phyloP scores from a whole-genome alignment of 2,329 filamentous ascomycete species.

The Leptosphaerulina australis region DNA sequence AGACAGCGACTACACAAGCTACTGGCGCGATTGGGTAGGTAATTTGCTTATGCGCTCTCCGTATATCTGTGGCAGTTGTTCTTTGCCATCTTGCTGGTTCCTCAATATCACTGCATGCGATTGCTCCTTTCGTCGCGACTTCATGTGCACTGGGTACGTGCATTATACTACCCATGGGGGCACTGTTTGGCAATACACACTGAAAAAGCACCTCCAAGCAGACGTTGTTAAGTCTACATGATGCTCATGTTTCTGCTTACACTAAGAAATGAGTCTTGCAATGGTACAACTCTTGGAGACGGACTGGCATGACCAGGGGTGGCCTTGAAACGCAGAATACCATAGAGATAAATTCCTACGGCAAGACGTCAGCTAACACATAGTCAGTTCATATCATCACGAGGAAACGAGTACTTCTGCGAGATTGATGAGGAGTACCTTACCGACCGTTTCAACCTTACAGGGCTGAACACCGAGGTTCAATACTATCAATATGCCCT shows the following conservation, averaged over 20 bases:
- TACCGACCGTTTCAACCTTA: constrained; percentile 97
- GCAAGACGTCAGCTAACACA: constrained; percentile 16
- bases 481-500: constrained; percentile 99
- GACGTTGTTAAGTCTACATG: neutral
- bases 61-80: neutral
- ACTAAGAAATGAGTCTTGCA: neutral
- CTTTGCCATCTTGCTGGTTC: neutral
- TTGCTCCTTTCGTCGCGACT: neutral
- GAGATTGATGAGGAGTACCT: constrained; percentile 99
- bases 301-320: neutral
- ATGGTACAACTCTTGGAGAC: neutral
- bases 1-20: constrained; percentile 98
- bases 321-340: neutral
- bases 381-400: constrained; percentile 88
- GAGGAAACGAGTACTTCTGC: constrained; percentile 99
- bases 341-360: neutral
- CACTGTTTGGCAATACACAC: neutral
- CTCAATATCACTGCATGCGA: neutral
- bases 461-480: constrained; percentile 94
- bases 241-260: neutral
- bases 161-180: neutral
- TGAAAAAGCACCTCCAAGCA: neutral
- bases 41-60: constrained; percentile 16
- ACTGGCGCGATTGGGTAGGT: constrained; percentile 99
- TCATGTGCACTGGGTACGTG: constrained; percentile 5